Evolutionary conservation across 306 rosid species (phyloP).

Genomic region (Dalbergia cochinchinensis): DNA sequence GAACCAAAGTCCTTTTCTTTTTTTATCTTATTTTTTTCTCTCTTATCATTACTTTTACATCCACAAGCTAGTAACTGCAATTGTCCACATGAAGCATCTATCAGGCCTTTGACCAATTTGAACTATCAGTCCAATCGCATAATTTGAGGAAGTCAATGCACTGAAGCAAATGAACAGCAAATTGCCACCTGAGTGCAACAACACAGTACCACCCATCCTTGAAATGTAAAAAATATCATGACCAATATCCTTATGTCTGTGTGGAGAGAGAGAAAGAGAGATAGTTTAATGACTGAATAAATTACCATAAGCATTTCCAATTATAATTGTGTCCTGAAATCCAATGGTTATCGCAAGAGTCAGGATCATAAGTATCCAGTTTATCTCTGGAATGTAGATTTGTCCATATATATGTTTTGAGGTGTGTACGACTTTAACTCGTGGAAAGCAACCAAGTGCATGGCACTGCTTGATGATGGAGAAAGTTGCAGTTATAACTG

Average conservation of each 20-base stretch:
- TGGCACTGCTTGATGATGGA: slow-evolving; percentile 89
- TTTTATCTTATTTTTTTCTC: too few species aligned
- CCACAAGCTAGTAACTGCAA: slow-evolving; percentile 14
- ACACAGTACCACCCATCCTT: neutral
- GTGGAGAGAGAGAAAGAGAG: neutral
- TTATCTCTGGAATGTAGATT: slow-evolving; percentile 91
- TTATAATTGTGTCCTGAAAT: slow-evolving; percentile 78
- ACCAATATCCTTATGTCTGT: neutral
- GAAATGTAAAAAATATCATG: neutral
- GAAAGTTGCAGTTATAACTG: slow-evolving; percentile 89
- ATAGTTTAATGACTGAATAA: slow-evolving; percentile 11
- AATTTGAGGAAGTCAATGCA: slow-evolving; percentile 8
- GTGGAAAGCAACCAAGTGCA: slow-evolving; percentile 94
- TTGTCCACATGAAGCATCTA: slow-evolving; percentile 10
- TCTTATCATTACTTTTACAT: neutral
- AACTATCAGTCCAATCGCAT: slow-evolving; percentile 10
- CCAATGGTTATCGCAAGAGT: slow-evolving; percentile 86
- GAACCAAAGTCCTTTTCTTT: neutral
- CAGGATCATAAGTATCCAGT: slow-evolving; percentile 90
- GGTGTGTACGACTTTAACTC: slow-evolving; percentile 91
- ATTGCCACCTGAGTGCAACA: slow-evolving; percentile 26
- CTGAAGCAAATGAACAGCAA: slow-evolving; percentile 24
- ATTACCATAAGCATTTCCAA: slow-evolving; percentile 92
- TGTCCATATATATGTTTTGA: slow-evolving; percentile 82
- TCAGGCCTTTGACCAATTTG: slow-evolving; percentile 26